phyloP scores from a whole-genome alignment of 73 alveolate genomes.

The Paramecium pentaurelia region DNA sequence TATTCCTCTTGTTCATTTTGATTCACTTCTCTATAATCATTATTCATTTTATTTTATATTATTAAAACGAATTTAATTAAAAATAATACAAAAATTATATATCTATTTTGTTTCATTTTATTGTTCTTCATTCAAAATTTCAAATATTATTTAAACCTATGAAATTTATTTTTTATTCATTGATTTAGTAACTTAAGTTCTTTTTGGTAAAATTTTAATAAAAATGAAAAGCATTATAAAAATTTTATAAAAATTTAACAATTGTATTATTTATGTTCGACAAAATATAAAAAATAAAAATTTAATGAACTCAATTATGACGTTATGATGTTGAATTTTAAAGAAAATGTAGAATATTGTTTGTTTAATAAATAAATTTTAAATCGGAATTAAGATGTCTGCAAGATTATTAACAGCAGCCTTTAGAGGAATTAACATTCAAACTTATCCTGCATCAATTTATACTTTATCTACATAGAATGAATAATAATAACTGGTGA shows the following conservation, averaged over 20 bases:
- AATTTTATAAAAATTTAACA: background rate
- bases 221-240: background rate
- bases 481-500: background rate
- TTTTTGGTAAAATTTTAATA: background rate
- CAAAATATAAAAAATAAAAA: background rate
- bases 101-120: background rate
- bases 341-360: background rate
- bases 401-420: background rate
- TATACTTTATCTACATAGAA: slow-evolving; percentile 11
- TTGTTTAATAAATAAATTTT: background rate
- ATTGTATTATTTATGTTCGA: background rate
- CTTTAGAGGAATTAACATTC: background rate
- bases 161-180: background rate
- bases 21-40: background rate
- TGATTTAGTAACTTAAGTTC: background rate
- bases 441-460: slow-evolving; percentile 17
- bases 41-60: background rate
- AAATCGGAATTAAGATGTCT: background rate
- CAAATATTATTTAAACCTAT: background rate
- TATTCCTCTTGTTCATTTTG: background rate
- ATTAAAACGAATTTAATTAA: background rate
- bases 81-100: background rate
- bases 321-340: background rate
- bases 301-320: slow-evolving; percentile 19
- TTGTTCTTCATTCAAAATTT: background rate